phyloP scores from a whole-genome alignment of 257 asterid species.

The Cynanchum wilfordii region DNA sequence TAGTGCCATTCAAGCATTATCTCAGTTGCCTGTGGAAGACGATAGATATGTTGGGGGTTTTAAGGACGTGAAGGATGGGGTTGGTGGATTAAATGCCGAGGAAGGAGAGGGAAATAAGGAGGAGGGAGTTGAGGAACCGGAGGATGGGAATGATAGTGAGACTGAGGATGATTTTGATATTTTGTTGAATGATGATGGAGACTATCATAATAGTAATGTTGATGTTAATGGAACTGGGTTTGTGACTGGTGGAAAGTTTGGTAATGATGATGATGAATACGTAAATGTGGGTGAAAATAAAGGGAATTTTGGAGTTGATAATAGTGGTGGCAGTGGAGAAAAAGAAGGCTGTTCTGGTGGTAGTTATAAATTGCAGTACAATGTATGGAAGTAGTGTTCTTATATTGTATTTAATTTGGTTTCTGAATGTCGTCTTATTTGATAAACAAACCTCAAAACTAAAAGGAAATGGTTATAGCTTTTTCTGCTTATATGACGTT shows the following conservation, averaged over 20 bases:
- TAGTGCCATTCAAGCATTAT: conserved; percentile 27
- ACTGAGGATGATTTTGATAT: conserved; percentile 36
- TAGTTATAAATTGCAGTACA: conserved; percentile 7
- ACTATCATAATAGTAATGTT: conserved; percentile 1
- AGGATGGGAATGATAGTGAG: conserved; percentile 16
- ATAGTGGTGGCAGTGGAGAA: conserved; percentile 12
- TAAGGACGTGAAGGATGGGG: conserved; percentile 7
- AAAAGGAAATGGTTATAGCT: neutral
- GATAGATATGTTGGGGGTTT: conserved; percentile 6
- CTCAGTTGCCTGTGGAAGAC: conserved; percentile 13
- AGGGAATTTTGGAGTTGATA: conserved; percentile 4
- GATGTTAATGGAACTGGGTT: conserved; percentile 12
- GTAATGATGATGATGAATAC: neutral
- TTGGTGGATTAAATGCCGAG: conserved; percentile 4
- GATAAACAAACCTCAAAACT: neutral
- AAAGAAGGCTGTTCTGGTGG: conserved; percentile 2
- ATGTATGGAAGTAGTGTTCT: conserved; percentile 12
- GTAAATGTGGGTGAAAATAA: conserved; percentile 4
- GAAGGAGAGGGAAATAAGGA: conserved; percentile 12
- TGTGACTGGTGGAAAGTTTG: conserved; percentile 7
- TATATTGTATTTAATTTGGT: neutral
- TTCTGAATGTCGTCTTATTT: neutral
- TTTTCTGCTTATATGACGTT: neutral
- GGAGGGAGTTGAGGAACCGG: conserved; percentile 7
- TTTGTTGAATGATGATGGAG: conserved; percentile 29